Percentiles rank a stretch among this genome's conserved stretches.
Conservation (phyloP, 2,329 filamentous ascomycete genomes). For the Colletotrichum liriopes region DNA sequence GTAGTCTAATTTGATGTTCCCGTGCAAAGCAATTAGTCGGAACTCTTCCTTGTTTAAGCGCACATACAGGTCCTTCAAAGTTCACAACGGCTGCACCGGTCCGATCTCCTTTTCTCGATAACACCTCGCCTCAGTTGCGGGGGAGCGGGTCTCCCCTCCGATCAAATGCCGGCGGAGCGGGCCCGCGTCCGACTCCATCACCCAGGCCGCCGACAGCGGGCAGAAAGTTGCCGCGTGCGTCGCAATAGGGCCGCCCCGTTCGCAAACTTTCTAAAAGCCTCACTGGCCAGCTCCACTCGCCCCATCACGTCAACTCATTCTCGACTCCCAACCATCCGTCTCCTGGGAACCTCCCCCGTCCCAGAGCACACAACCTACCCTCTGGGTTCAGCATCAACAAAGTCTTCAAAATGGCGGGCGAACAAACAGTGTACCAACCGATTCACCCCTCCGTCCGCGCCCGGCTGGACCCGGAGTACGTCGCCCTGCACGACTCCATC, state of each 20-base stretch:
- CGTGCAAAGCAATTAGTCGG: background rate
- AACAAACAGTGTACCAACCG: constrained; percentile 49
- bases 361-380: too few species aligned
- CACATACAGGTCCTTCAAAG: background rate
- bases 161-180: constrained; percentile 4
- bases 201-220: background rate
- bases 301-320: background rate
- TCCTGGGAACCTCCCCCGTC: background rate
- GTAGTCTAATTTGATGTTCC: background rate
- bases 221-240: too few species aligned
- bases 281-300: background rate
- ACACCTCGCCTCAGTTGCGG: background rate
- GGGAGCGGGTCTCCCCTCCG: constrained; percentile 1
- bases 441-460: constrained; percentile 52
- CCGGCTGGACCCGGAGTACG: constrained; percentile 56
- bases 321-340: background rate
- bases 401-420: background rate
- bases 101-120: background rate
- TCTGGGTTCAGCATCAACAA: background rate
- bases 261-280: constrained; percentile 22
- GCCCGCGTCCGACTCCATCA: background rate
- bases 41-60: background rate
- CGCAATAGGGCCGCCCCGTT: background rate
- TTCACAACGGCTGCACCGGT: background rate
- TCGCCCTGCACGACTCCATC: constrained; percentile 55